Evolutionary conservation across 2,329 filamentous ascomycete genomes (phyloP).

Genomic region (Botrytis aclada): DNA sequence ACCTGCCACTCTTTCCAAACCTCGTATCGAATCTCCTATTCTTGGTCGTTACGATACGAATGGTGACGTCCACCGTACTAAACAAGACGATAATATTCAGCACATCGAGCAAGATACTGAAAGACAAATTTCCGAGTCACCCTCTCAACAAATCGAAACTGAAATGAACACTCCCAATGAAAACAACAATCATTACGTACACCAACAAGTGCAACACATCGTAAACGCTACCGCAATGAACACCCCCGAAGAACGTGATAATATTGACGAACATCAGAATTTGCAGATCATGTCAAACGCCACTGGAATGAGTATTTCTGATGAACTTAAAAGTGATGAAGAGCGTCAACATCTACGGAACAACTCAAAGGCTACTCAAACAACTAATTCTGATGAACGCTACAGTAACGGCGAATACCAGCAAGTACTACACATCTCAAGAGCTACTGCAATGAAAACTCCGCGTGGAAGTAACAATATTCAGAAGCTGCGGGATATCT

Average conservation of each 20-base stretch:
- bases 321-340: background rate
- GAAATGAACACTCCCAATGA: background rate
- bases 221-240: background rate
- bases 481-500: too few species aligned
- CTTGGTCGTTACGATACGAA: slow-evolving; percentile 14
- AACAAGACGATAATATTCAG: background rate
- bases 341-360: background rate
- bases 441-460: too few species aligned
- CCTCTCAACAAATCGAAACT: background rate
- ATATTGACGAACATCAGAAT: background rate
- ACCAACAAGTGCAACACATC: background rate
- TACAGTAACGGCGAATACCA: too few species aligned
- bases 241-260: background rate
- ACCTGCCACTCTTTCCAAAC: background rate
- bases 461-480: too few species aligned
- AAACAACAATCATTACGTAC: background rate
- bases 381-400: background rate
- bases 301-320: too few species aligned
- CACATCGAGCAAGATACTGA: background rate
- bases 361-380: background rate
- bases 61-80: background rate
- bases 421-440: too few species aligned
- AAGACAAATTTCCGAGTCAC: background rate
- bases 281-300: background rate
- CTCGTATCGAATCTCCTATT: slow-evolving; percentile 15